Evolutionary conservation across 495 filamentous ascomycete genomes (phyloP), one percentile per base, ranked within the genome.

Genomic region (Daldinia vernicosa): DNA sequence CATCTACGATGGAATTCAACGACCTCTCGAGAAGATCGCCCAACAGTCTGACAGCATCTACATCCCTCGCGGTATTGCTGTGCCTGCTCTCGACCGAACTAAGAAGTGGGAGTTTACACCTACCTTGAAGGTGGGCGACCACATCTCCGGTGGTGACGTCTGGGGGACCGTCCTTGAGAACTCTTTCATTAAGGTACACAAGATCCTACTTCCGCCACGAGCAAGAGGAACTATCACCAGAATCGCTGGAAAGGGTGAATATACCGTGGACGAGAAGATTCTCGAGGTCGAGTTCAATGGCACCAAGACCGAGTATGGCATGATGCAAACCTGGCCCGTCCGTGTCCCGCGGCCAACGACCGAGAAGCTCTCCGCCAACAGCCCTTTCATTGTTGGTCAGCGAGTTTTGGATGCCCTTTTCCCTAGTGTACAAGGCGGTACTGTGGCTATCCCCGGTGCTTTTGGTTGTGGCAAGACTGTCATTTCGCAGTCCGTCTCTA

Each of bases 251-350:
- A 91, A 94, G 77, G 96, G 95, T 62, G 92, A 87, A 81, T 98
- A 98, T 80, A 98, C 93, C 1, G 92, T 99, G 19, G 92, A 92
- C 22, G 92, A 97, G 80, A 95, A 96, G 82, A 89, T 99, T 67
- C 83, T 99, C 74, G 96, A 98, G 82, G 84, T 98, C 54, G 95
- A 99, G 78, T 99, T 98, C 75, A 91, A 99, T 72, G 95, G 96
- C 69, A 93, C 93, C 82, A 97, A 94, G 87, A 88, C 90, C 60
- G 92, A 94, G 78, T 93, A 90, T 73, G 87, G 86, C 75, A 98
- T 99, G 95, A 97, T 98, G 95, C 95, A 99, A 80, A 90, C 90
- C 64, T 99, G 95, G 95, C 95, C 95, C n/a, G 95, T 98, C 62
- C 95, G 95, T 84, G 95, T 95, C 37, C 93, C 96, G 50, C 89